Evolutionary conservation across 2,329 filamentous ascomycete species (phyloP).

Genomic region (Seiridium cupressi): DNA sequence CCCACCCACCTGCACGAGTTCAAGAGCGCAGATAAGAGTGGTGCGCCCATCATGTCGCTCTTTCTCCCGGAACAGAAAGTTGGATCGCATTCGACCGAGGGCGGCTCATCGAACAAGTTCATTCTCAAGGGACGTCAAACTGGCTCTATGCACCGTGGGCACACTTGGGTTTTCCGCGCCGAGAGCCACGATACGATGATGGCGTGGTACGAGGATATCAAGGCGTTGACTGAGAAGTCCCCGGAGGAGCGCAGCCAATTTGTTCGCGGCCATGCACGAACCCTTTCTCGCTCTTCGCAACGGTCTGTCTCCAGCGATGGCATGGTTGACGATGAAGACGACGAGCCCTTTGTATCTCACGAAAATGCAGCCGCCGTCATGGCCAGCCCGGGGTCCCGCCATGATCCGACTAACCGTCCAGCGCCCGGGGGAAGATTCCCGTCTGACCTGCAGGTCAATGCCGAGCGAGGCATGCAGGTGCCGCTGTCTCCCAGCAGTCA

Average conservation of each 20-base stretch:
- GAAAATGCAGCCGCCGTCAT: slow-evolving; percentile 53
- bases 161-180: slow-evolving; percentile 70
- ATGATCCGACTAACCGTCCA: slow-evolving; percentile 61
- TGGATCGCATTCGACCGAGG: slow-evolving; percentile 81
- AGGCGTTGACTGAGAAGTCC: slow-evolving; percentile 81
- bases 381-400: slow-evolving; percentile 42
- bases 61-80: slow-evolving; percentile 94
- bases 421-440: slow-evolving; percentile 96
- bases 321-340: slow-evolving; percentile 71
- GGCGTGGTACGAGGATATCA: slow-evolving; percentile 94
- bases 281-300: slow-evolving; percentile 66
- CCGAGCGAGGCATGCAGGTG: slow-evolving; percentile 74
- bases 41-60: slow-evolving; percentile 92
- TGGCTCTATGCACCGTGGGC: slow-evolving; percentile 82
- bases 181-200: slow-evolving; percentile 90
- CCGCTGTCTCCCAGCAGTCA: slow-evolving; percentile 79
- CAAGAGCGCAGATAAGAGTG: slow-evolving; percentile 92
- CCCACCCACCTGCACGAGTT: slow-evolving; percentile 98
- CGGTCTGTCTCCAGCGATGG: slow-evolving; percentile 71
- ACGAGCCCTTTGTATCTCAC: slow-evolving; percentile 58
- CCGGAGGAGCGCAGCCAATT: slow-evolving; percentile 87
- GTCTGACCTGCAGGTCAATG: slow-evolving; percentile 84
- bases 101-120: slow-evolving; percentile 92
- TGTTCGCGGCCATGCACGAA: slow-evolving; percentile 78
- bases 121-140: slow-evolving; percentile 96